Evolutionary conservation across 352 stramenopile genomes (phyloP), one percentile per base, ranked within the genome.

Genomic region (Pythium phragmiticola): DNA sequence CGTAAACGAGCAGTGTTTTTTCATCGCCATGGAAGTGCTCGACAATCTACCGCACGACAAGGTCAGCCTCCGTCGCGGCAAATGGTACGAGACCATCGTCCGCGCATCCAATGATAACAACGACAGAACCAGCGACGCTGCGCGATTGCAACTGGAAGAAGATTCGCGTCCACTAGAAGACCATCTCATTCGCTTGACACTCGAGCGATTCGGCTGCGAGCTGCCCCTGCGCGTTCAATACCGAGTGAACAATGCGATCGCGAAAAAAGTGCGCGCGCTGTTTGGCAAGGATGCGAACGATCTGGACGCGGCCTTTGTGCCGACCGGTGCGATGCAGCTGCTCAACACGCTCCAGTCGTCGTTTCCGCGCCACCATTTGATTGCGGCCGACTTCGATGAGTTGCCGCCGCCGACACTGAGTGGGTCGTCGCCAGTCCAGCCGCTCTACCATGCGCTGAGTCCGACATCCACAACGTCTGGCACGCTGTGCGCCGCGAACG

Each of bases 41-140:
- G 90, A 97, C 73, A 97, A 97, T 66, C 63, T 97, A 34, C 90
- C 89, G 39, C 90, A 97, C 60, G 90, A 97, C 77, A 97, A 97
- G 67, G 82, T 97, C 13, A 60, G 68, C 36, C 66, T 91, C n/a
- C 60, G 74, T n/a, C 77, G 80, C 46, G 83, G 83, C 70, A 86
- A 90, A 65, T 94, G 85, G 85, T 80, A 73, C 66, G 83, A 94
- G 66, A 89, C 83, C 7, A 54, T 88, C 23, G 74, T 94, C 23
- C 74, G 77, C 39, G 68, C 76, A 16, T 47, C 58, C n/a, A 39
- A 51, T 42, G 69, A 16, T 51, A 34, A 8, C 16, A 30, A 49
- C 28, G 60, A 66, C 7, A 28, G 30, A 14, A 12, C 14, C 30
- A 57, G 7, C 23, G 45, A 34, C 2, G 37, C 41, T 7, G 4